A percentile compares a stretch with the other conserved stretches of the same genome.
Conservation (phyloP, 1,284 basidiomycete genomes). For the Ceratobasidium theobromae region DNA sequence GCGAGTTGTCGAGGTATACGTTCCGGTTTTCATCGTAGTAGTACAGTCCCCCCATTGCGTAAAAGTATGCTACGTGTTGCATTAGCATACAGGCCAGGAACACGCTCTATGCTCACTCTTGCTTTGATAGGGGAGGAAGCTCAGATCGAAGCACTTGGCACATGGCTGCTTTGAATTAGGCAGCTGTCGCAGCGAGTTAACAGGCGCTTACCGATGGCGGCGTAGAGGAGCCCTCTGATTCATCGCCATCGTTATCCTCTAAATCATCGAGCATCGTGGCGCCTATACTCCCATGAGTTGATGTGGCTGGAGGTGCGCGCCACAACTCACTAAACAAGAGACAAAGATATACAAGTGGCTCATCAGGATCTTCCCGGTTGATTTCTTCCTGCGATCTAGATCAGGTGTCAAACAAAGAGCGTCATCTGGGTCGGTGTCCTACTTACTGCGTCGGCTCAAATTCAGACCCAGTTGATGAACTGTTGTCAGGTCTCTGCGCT, state of each 20-base stretch:
- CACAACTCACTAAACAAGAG: too few relatives aligned
- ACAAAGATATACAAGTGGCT: too few relatives aligned
- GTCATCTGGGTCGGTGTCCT: too few relatives aligned
- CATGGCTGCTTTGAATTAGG: background rate
- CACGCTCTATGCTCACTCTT: background rate
- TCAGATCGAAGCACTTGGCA: background rate
- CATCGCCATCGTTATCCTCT: background rate
- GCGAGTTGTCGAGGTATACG: background rate
- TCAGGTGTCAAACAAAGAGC: too few relatives aligned
- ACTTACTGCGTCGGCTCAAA: too few relatives aligned
- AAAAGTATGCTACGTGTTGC: background rate
- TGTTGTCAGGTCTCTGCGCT: too few relatives aligned
- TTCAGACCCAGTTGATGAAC: too few relatives aligned
- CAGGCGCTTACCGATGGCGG: slow-evolving; percentile 1
- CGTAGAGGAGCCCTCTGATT: background rate
- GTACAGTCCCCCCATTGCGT: background rate
- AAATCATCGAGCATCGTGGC: background rate
- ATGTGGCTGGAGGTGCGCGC: too few relatives aligned
- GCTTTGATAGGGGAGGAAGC: background rate
- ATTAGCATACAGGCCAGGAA: background rate
- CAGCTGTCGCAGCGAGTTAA: background rate
- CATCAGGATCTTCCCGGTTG: too few relatives aligned
- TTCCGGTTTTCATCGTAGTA: slow-evolving; percentile 8
- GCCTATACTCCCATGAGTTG: too few relatives aligned
- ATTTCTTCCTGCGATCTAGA: too few relatives aligned